A percentile compares a stretch with the other conserved stretches of the same genome.
These are phyloP conservation scores for Blumeria graminis DNA, from an alignment of 2,329 filamentous ascomycete species.

Conservation along the genomic window DNA sequence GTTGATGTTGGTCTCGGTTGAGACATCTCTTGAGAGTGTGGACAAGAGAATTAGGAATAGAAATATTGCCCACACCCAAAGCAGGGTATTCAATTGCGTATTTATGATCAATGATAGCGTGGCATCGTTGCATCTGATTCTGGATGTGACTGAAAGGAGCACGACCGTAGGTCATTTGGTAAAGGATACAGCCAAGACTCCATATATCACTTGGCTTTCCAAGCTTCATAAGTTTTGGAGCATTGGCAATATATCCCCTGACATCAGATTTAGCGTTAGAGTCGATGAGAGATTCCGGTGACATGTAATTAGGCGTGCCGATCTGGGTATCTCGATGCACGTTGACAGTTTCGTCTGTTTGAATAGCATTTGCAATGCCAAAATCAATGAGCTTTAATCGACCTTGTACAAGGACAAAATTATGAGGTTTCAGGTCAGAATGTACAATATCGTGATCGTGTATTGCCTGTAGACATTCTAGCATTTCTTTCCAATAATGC, in stretches of 20 bases:
- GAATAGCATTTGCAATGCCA: slow-evolving; percentile 91
- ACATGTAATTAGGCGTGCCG: slow-evolving; percentile 97
- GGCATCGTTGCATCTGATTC: slow-evolving; percentile 66
- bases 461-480: slow-evolving; percentile 77
- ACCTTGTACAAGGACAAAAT: slow-evolving; percentile 82
- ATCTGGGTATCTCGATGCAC: slow-evolving; percentile 90
- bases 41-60: slow-evolving; percentile 33
- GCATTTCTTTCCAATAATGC: slow-evolving; percentile 99
- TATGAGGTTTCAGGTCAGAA: slow-evolving; percentile 88
- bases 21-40: slow-evolving; percentile 39
- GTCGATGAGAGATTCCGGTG: slow-evolving; percentile 78
- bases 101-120: slow-evolving; percentile 62
- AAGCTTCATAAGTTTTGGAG: slow-evolving; percentile 68
- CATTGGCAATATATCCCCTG: slow-evolving; percentile 17
- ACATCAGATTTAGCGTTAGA: slow-evolving; percentile 32
- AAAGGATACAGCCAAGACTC: slow-evolving; percentile 88
- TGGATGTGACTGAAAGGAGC: slow-evolving; percentile 82
- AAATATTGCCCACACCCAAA: slow-evolving; percentile 38
- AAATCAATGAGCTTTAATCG: slow-evolving; percentile 93
- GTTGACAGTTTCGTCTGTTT: slow-evolving; percentile 86
- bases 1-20: slow-evolving; percentile 33
- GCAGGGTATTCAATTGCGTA: slow-evolving; percentile 50
- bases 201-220: slow-evolving; percentile 92
- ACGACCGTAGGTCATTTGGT: slow-evolving; percentile 96
- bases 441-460: slow-evolving; percentile 85